Evolutionary conservation across 2,329 filamentous ascomycete genomes (phyloP).

Genomic region (Lasiodiplodia sp.): DNA sequence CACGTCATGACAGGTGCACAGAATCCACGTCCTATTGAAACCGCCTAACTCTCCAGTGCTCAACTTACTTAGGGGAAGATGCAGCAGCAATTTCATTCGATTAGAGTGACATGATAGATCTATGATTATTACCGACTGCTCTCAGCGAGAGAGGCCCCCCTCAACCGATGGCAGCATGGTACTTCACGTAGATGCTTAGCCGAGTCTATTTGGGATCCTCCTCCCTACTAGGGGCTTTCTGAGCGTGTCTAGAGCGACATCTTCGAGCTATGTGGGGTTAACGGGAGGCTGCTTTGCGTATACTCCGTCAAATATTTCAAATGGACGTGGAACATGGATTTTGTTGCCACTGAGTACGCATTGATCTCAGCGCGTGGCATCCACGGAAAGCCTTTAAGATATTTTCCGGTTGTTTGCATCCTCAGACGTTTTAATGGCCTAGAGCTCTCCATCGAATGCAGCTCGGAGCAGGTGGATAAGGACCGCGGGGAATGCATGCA

Average conservation of each 20-base stretch:
- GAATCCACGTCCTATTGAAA: neutral
- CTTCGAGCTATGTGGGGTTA: too few species aligned
- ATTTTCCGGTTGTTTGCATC: too few species aligned
- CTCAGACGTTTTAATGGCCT: too few species aligned
- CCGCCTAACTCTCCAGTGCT: neutral
- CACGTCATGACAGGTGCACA: neutral
- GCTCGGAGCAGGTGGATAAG: too few species aligned
- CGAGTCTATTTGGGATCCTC: conserved; percentile 68
- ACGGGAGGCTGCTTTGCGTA: too few species aligned
- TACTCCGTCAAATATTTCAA: too few species aligned
- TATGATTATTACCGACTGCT: neutral
- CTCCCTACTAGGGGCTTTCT: conserved; percentile 60
- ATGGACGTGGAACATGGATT: too few species aligned
- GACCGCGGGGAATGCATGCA: too few species aligned
- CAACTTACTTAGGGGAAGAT: neutral
- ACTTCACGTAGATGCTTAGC: conserved; percentile 66
- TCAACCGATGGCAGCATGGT: conserved; percentile 23
- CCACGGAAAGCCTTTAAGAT: too few species aligned
- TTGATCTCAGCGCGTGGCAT: too few species aligned
- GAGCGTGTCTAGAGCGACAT: conserved; percentile 43
- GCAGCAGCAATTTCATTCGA: neutral
- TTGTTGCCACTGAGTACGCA: too few species aligned
- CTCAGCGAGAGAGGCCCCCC: neutral
- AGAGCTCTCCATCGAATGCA: too few species aligned
- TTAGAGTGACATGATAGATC: neutral